Evolutionary conservation across 164 flowering plant genomes (phyloP).

Genomic region (Hamamelis virginiana): DNA sequence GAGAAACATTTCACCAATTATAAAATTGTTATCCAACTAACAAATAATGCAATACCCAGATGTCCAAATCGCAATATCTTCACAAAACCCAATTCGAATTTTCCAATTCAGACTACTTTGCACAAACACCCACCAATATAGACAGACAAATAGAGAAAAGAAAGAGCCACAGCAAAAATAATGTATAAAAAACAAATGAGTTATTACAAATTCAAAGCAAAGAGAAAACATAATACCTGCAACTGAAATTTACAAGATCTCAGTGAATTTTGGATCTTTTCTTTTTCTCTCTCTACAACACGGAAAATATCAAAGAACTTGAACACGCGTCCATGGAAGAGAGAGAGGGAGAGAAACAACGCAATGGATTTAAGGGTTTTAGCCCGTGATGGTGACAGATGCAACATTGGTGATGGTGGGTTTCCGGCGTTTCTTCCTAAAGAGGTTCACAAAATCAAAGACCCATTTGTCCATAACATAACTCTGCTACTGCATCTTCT

Average conservation of each 20-base stretch:
- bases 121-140: conserved; percentile 8
- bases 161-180: background rate
- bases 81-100: conserved; percentile 15
- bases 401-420: too few relatives aligned
- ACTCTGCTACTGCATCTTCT: too few relatives aligned
- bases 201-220: background rate
- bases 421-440: too few relatives aligned
- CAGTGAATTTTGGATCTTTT: background rate
- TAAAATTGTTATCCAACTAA: conserved; percentile 5
- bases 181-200: background rate
- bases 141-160: background rate
- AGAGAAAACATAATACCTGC: background rate
- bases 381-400: too few relatives aligned
- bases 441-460: too few relatives aligned
- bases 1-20: conserved; percentile 11
- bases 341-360: too few relatives aligned
- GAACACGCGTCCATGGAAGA: conserved; percentile 10
- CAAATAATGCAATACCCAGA: conserved; percentile 20
- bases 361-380: too few relatives aligned
- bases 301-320: conserved; percentile 3
- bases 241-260: conserved; percentile 15
- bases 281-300: conserved; percentile 2
- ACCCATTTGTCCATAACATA: too few relatives aligned
- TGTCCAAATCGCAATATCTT: conserved; percentile 22
- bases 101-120: conserved; percentile 7